phyloP scores from a whole-genome alignment of 805 yeast species.

The Schwanniomyces polymorphus region DNA sequence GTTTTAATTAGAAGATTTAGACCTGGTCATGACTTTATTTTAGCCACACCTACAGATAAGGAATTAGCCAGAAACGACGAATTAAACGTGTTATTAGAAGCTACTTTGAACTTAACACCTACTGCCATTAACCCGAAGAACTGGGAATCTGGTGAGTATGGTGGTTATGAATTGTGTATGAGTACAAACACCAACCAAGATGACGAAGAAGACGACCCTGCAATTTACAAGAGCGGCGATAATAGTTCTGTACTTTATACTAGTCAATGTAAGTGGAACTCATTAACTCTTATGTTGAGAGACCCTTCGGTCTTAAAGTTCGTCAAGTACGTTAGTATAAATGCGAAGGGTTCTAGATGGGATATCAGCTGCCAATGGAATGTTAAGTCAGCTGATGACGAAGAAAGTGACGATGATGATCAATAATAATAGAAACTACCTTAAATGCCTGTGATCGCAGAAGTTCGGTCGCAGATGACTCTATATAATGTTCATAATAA shows the following conservation, averaged over 20 bases:
- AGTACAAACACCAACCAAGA: conserved; percentile 48
- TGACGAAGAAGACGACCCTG: conserved; percentile 72
- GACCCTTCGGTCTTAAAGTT: conserved; percentile 88
- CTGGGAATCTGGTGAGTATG: conserved; percentile 88
- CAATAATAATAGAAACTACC: no score
- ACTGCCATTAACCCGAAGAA: conserved; percentile 51
- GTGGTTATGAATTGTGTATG: conserved; percentile 95
- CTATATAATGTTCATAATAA: background rate
- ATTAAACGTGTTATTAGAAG: conserved; percentile 60
- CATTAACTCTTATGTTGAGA: conserved; percentile 70
- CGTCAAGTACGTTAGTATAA: conserved; percentile 85
- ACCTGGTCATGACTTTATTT: conserved; percentile 91
- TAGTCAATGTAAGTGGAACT: conserved; percentile 82
- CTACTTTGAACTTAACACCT: conserved; percentile 81
- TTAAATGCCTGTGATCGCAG: no score
- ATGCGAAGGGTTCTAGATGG: conserved; percentile 92
- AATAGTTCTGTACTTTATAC: conserved; percentile 78
- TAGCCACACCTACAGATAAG: conserved; percentile 69
- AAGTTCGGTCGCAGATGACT: background rate
- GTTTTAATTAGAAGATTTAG: conserved; percentile 81
- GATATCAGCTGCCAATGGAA: conserved; percentile 83
- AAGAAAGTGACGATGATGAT: background rate
- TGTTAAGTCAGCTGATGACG: conserved; percentile 50
- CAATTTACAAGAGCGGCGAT: conserved; percentile 61
- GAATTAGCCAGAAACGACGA: conserved; percentile 35